These are phyloP conservation scores for Plasmodium malariae DNA, from an alignment of 169 alveolate species.

Conservation along the genomic window DNA sequence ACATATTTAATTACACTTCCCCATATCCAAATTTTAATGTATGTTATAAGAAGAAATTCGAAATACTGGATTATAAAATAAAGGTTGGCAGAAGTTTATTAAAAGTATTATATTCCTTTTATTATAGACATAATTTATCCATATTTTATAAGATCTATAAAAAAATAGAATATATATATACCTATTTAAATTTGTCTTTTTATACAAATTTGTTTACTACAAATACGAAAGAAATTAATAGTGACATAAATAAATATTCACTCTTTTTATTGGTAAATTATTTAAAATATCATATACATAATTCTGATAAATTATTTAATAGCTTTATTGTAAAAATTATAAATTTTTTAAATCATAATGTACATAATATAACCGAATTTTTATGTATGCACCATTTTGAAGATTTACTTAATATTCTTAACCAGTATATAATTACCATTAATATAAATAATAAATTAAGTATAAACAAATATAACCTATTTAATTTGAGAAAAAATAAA, in stretches of 20 bases:
- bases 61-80: conserved; percentile 19
- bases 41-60: conserved; percentile 33
- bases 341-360: conserved; percentile 21
- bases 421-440: conserved; percentile 31
- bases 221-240: conserved; percentile 53
- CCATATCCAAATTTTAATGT: conserved; percentile 55
- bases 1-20: conserved; percentile 45
- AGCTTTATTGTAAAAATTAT: conserved; percentile 24
- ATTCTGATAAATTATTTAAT: conserved; percentile 15
- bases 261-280: conserved; percentile 27
- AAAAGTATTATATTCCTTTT: conserved; percentile 39
- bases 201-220: conserved; percentile 25
- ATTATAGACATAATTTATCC: conserved; percentile 54
- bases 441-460: conserved; percentile 51
- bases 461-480: conserved; percentile 54
- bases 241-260: conserved; percentile 25
- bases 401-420: conserved; percentile 27
- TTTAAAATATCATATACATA: conserved; percentile 48
- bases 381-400: conserved; percentile 46
- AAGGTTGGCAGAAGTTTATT: conserved; percentile 31
- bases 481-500: conserved; percentile 34
- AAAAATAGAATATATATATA: conserved; percentile 67
- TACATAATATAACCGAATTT: conserved; percentile 29
- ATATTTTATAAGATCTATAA: conserved; percentile 52
- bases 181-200: conserved; percentile 30